Base-by-base conservation (phyloP, 306 rosid genomes). In the Vigna nakashimae region DNA sequence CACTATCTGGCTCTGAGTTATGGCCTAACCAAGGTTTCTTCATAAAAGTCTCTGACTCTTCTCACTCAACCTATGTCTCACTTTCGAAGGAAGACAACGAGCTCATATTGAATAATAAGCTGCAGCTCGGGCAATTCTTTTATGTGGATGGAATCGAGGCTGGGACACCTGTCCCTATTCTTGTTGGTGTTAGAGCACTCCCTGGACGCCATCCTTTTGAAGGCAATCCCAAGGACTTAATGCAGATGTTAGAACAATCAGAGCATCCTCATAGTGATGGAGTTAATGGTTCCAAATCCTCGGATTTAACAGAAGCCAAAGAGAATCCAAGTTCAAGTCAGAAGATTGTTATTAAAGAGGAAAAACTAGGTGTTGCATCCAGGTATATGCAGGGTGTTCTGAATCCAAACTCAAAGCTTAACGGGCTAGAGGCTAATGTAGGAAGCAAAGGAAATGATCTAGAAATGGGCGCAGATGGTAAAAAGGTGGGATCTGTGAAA, bases 81-180 rank as follows among this genome's bases (percentile, higher is more conserved):
- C 89, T 92, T 45, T 91, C 96, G 7, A 88, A 84, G 78, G 89
- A 92, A 60, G 97, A 88, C 89, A 90, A 82, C 65, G 99, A 95
- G 60, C 87, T 92, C 60, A 92, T 95, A 80, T 49, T 92, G 90
- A 95, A 89, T 71, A 92, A 92, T 69, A 85, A 89, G 84, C 76
- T 95, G 53, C 97, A 92, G 87, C 97, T 95, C 4, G 99, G 98
- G 13, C 98, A 95, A 62, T 95, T 91, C 90, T 91, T 92, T 84
- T 92, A 92, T 64, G 92, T 90, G 18, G 97, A 92, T 49, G 84
- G 66, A 73, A 80, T 95, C 66, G 88, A 87, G 55, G 77, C 87
- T 0, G 91, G 96, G 51, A 87, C 85, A 59, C 99, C 95, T 0
- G 98, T 95, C 67, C 98, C 99, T 2, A 67, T 79, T 81, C 97